Percentiles rank a stretch among this genome's conserved stretches.
phyloP scores from a whole-genome alignment of 345 rosid species.

The Ceriops zippeliana region DNA sequence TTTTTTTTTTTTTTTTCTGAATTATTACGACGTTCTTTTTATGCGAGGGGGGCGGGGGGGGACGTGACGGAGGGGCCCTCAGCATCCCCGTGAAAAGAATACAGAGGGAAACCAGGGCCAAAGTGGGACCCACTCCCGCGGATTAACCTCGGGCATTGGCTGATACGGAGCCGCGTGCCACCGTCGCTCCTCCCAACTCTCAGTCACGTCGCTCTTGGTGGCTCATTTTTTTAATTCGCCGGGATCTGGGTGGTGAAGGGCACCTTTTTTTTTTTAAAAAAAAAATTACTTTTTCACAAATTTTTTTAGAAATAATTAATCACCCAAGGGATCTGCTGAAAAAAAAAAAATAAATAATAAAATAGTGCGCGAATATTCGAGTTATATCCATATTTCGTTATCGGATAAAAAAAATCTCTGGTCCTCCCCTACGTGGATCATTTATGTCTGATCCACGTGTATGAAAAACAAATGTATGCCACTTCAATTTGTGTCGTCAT shows the following conservation, averaged over 20 bases:
- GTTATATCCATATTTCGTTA: slow-evolving; percentile 19
- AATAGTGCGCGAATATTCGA: slow-evolving; percentile 14
- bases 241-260: background rate
- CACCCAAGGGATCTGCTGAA: background rate
- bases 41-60: no score
- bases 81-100: background rate
- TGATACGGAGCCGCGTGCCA: slow-evolving; percentile 16
- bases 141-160: slow-evolving; percentile 16
- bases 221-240: background rate
- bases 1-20: background rate
- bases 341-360: background rate
- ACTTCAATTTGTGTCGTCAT: background rate
- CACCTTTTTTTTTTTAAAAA: background rate
- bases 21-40: background rate
- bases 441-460: slow-evolving; percentile 5
- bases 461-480: background rate
- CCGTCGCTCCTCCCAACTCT: background rate
- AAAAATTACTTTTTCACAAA: background rate
- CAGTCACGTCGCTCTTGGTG: slow-evolving; percentile 2
- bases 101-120: no score
- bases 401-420: slow-evolving; percentile 12
- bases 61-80: background rate
- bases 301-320: background rate
- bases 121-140: slow-evolving; percentile 22
- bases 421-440: slow-evolving; percentile 31